These are phyloP conservation scores for Porcisia hertigi DNA, from an alignment of 208 protist species.

Conservation along the genomic window DNA sequence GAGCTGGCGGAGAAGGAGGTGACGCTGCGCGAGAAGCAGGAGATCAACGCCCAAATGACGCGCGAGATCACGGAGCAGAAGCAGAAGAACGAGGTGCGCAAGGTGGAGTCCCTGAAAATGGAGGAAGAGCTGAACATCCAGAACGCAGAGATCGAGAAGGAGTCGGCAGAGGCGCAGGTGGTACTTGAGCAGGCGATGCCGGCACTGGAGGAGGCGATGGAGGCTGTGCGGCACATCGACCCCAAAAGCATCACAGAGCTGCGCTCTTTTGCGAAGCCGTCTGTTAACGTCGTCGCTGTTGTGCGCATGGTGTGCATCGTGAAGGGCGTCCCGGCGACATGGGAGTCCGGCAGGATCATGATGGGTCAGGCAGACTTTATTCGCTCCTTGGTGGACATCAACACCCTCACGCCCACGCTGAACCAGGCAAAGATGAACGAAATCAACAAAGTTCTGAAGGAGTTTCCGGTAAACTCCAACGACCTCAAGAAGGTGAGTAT, in stretches of 20 bases:
- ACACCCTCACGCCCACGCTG: slow-evolving; percentile 85
- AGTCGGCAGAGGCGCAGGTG: slow-evolving; percentile 93
- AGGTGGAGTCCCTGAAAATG: slow-evolving; percentile 87
- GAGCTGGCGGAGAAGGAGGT: slow-evolving; percentile 95
- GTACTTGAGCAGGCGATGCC: slow-evolving; percentile 97
- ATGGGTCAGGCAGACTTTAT: slow-evolving; percentile 94
- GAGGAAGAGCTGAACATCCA: slow-evolving; percentile 91
- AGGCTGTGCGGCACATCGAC: slow-evolving; percentile 96
- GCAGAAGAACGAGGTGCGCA: slow-evolving; percentile 88
- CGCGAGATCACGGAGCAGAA: slow-evolving; percentile 91
- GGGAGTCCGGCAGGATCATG: slow-evolving; percentile 92
- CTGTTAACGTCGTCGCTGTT: slow-evolving; percentile 94
- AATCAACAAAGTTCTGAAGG: slow-evolving; percentile 94
- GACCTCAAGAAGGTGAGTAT: slow-evolving; percentile 91
- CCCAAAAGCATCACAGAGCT: slow-evolving; percentile 97
- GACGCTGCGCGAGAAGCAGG: slow-evolving; percentile 94
- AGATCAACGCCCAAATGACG: slow-evolving; percentile 93
- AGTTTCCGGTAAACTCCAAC: slow-evolving; percentile 91
- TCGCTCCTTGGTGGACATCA: slow-evolving; percentile 88
- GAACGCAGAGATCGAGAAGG: slow-evolving; percentile 91
- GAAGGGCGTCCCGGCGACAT: slow-evolving; percentile 87
- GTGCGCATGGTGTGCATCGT: slow-evolving; percentile 95
- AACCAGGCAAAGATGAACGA: slow-evolving; percentile 94
- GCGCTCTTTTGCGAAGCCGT: slow-evolving; percentile 96
- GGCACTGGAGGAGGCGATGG: slow-evolving; percentile 94